phyloP scores from a whole-genome alignment of 1,139 yeast species.

The Candida buenavistaensis region DNA sequence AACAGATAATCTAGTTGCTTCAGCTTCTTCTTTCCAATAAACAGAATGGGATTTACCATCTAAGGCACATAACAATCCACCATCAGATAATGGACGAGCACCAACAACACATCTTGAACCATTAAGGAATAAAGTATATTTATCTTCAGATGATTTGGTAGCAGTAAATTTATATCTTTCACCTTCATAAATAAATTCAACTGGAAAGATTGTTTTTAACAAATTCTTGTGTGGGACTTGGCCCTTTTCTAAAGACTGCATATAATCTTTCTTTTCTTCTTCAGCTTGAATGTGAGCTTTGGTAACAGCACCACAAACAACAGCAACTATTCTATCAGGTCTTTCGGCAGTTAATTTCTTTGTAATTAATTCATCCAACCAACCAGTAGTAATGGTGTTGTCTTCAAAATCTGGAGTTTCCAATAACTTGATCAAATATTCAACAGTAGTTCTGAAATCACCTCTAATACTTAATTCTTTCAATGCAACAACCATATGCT shows the following conservation, averaged over 20 bases:
- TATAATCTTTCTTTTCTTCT: slow-evolving; percentile 67
- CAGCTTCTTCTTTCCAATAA: slow-evolving; percentile 97
- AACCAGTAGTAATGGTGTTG: slow-evolving; percentile 95
- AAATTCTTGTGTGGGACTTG: slow-evolving; percentile 85
- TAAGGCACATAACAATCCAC: slow-evolving; percentile 83
- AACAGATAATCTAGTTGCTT: slow-evolving; percentile 93
- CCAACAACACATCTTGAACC: slow-evolving; percentile 91
- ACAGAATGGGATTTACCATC: slow-evolving; percentile 94
- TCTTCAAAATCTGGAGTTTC: slow-evolving; percentile 97
- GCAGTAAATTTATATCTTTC: slow-evolving; percentile 92
- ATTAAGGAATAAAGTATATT: slow-evolving; percentile 85
- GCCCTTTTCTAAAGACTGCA: slow-evolving; percentile 82
- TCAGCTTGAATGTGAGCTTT: slow-evolving; percentile 85
- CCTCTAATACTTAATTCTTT: slow-evolving; percentile 96
- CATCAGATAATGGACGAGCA: slow-evolving; percentile 85
- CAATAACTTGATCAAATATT: slow-evolving; percentile 87
- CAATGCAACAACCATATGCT: slow-evolving; percentile 97
- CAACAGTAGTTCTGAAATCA: slow-evolving; percentile 97
- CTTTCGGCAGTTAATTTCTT: slow-evolving; percentile 94
- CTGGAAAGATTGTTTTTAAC: slow-evolving; percentile 83
- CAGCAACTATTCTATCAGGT: slow-evolving; percentile 89
- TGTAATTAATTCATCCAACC: slow-evolving; percentile 95
- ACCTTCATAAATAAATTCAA: slow-evolving; percentile 95
- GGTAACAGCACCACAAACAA: slow-evolving; percentile 95
- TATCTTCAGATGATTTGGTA: slow-evolving; percentile 83